Percentiles rank a stretch among this genome's conserved stretches.
These are phyloP conservation scores for Penicillium malachiteum DNA, from an alignment of 495 filamentous ascomycete species.

Conservation along the genomic window DNA sequence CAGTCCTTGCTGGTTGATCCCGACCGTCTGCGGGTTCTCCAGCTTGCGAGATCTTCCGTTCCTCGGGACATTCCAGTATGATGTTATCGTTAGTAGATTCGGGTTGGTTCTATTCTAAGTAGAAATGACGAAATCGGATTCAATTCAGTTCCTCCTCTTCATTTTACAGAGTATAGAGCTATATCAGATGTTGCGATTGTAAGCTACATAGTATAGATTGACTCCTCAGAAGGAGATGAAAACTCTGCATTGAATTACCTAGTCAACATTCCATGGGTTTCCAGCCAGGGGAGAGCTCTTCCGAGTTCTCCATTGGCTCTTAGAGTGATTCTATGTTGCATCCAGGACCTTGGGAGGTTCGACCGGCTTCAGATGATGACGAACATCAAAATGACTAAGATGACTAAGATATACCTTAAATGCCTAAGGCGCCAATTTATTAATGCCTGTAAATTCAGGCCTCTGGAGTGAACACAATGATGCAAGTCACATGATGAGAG, in stretches of 20 bases:
- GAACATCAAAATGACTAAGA: not conserved
- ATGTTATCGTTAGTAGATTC: constrained; percentile 15
- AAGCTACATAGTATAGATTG: too few species aligned
- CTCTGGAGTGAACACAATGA: not conserved
- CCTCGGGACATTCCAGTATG: constrained; percentile 33
- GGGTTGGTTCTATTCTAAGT: not conserved
- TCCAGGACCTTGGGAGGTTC: not conserved
- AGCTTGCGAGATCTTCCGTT: constrained; percentile 45
- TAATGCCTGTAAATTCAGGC: too few species aligned
- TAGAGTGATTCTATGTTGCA: not conserved
- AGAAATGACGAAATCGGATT: not conserved
- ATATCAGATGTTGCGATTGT: too few species aligned
- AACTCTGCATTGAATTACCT: not conserved
- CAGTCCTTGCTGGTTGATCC: constrained; percentile 32
- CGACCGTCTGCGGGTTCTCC: constrained; percentile 30
- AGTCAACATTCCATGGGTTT: not conserved
- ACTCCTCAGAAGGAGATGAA: not conserved
- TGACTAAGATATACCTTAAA: not conserved
- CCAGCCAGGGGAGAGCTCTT: not conserved
- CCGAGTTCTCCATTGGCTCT: not conserved
- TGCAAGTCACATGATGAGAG: constrained; percentile 1
- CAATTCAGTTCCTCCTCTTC: not conserved
- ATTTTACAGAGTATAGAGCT: too few species aligned
- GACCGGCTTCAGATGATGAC: not conserved
- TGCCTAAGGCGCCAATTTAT: not conserved